These are phyloP conservation scores for Solanum chilense DNA, from an alignment of 257 asterid genomes.

Conservation along the genomic window DNA sequence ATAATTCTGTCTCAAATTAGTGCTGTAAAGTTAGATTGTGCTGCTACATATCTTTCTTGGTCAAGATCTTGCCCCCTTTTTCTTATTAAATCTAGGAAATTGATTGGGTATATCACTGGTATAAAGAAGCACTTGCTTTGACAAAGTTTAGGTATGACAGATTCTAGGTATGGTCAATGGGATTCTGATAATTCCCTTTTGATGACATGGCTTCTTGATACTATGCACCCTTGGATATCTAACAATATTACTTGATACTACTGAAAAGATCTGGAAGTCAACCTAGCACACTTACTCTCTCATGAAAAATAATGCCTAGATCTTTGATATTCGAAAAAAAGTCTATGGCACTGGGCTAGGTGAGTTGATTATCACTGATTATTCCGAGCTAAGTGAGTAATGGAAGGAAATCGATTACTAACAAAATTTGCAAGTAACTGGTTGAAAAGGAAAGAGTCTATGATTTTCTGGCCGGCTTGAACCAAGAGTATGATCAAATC, in stretches of 20 bases:
- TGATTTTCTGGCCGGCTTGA: neutral
- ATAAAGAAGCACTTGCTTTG: neutral
- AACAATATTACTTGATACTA: neutral
- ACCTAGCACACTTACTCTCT: neutral
- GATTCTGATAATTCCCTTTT: neutral
- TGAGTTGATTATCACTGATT: neutral
- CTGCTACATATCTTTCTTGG: neutral
- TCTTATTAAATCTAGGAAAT: neutral
- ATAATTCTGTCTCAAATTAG: neutral
- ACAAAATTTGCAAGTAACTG: neutral
- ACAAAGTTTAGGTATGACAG: too few species aligned
- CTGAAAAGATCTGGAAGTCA: neutral
- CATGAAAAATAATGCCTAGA: neutral
- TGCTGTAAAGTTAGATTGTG: neutral
- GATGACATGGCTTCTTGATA: neutral
- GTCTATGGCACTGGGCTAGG: neutral
- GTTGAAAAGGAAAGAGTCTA: neutral
- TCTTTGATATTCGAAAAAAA: neutral
- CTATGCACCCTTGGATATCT: neutral
- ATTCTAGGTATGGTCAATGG: neutral
- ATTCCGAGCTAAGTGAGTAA: neutral
- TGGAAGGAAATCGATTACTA: neutral
- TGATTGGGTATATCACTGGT: neutral
- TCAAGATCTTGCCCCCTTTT: neutral
- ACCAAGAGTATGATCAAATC: neutral